Evolutionary conservation across 768 basidiomycete species (phyloP).

Genomic region (Psilocybe tampanensis): DNA sequence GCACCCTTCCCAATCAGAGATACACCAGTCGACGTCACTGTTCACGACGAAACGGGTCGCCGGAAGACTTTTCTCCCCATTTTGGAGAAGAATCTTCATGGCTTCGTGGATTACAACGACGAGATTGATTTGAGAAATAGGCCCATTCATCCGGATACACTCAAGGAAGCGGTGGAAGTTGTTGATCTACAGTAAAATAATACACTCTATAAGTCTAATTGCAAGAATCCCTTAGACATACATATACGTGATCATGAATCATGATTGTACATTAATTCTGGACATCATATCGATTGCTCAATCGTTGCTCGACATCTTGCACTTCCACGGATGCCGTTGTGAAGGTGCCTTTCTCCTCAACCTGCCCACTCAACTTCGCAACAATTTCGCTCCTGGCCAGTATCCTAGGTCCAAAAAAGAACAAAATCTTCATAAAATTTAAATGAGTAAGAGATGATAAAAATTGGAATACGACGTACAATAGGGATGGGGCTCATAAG

Average conservation of each 20-base stretch:
- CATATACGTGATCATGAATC: too few species aligned
- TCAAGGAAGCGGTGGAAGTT: constrained; percentile 5
- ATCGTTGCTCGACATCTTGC: not conserved
- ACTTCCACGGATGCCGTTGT: not conserved
- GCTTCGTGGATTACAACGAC: constrained; percentile 2
- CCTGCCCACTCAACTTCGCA: not conserved
- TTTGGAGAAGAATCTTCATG: not conserved
- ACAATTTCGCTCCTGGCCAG: constrained; percentile 4
- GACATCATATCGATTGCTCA: not conserved
- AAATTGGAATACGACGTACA: constrained; percentile 27
- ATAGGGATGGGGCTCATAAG: constrained; percentile 54
- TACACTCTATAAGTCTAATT: too few species aligned
- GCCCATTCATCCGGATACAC: constrained; percentile 2
- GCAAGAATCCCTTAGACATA: too few species aligned
- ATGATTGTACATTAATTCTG: too few species aligned
- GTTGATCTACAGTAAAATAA: not conserved
- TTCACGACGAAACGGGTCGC: constrained; percentile 1
- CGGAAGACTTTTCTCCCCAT: constrained; percentile 3
- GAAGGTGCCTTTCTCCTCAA: not conserved
- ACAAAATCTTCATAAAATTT: constrained; percentile 20
- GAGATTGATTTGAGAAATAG: not conserved
- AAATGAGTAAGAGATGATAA: not conserved
- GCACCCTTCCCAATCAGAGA: not conserved
- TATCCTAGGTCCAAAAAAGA: constrained; percentile 29
- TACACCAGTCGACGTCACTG: not conserved